Evolutionary conservation across 805 yeast genomes (phyloP).

Genomic region (Yamadazyma tumulicola): DNA sequence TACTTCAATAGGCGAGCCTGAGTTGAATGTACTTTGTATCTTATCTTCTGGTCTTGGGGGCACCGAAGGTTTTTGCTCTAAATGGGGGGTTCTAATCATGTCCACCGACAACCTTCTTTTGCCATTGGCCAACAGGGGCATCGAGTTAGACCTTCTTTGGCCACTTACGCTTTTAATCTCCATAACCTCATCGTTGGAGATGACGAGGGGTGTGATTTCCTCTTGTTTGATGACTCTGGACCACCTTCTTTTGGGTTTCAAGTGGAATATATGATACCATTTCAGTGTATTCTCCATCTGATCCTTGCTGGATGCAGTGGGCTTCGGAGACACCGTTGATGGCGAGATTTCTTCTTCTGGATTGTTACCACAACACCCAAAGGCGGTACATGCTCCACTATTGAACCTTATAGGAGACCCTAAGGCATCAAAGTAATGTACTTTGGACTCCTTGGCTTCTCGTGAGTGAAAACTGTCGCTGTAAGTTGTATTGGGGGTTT

Average conservation of each 20-base stretch:
- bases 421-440: not conserved
- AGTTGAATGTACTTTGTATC: no score
- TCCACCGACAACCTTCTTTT: not conserved
- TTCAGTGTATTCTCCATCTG: no score
- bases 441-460: not conserved
- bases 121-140: no score
- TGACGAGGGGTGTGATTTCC: not conserved
- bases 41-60: not conserved
- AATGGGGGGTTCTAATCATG: slow-evolving; percentile 3
- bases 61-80: not conserved
- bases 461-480: slow-evolving; percentile 1
- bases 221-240: not conserved
- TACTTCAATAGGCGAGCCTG: no score
- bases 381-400: not conserved
- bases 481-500: slow-evolving; percentile 6
- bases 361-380: no score
- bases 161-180: no score
- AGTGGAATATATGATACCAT: not conserved
- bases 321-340: no score
- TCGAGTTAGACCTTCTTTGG: no score
- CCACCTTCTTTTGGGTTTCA: not conserved
- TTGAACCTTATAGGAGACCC: not conserved
- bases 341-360: no score
- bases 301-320: no score
- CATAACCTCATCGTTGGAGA: no score